phyloP scores from a whole-genome alignment of 176 grass and related monocot species.

The Thinopyrum elongatum region DNA sequence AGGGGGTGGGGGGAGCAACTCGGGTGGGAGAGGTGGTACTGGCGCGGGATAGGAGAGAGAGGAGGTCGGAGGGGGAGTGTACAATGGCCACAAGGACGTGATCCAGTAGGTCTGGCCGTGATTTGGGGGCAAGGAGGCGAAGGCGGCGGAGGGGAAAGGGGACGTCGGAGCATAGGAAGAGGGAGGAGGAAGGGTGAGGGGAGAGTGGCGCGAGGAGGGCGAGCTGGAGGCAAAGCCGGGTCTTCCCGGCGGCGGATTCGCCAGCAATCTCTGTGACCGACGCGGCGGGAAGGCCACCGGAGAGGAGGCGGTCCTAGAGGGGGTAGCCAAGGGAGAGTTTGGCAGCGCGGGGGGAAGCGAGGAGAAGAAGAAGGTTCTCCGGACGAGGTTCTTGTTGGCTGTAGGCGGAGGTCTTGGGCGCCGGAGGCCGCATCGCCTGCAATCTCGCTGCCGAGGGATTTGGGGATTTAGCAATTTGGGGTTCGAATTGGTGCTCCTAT shows the following conservation, averaged over 20 bases:
- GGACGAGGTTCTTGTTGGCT: constrained; percentile 26
- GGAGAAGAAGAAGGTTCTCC: constrained; percentile 58
- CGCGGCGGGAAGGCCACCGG: constrained; percentile 67
- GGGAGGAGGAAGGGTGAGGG: constrained; percentile 53
- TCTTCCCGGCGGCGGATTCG: constrained; percentile 66
- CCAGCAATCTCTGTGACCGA: constrained; percentile 83
- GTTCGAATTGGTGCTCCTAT: not conserved
- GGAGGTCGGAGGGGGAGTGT: constrained; percentile 49
- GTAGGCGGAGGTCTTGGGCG: not conserved
- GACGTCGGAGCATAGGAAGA: constrained; percentile 74
- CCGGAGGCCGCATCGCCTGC: constrained; percentile 41
- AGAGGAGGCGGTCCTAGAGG: constrained; percentile 63
- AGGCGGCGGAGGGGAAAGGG: constrained; percentile 66
- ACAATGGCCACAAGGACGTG: constrained; percentile 64
- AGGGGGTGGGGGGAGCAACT: constrained; percentile 27
- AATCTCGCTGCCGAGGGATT: constrained; percentile 5
- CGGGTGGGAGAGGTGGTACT: constrained; percentile 38
- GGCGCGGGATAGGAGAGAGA: constrained; percentile 54
- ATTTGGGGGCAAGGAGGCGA: constrained; percentile 49
- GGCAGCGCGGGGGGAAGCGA: constrained; percentile 32
- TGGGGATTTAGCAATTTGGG: not conserved
- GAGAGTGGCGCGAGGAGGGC: constrained; percentile 67
- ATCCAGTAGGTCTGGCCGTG: constrained; percentile 51
- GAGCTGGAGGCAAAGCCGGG: constrained; percentile 87
- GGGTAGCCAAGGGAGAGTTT: constrained; percentile 82